Conservation (phyloP, 1,139 yeast genomes). For the Geotrichum fermentans region DNA sequence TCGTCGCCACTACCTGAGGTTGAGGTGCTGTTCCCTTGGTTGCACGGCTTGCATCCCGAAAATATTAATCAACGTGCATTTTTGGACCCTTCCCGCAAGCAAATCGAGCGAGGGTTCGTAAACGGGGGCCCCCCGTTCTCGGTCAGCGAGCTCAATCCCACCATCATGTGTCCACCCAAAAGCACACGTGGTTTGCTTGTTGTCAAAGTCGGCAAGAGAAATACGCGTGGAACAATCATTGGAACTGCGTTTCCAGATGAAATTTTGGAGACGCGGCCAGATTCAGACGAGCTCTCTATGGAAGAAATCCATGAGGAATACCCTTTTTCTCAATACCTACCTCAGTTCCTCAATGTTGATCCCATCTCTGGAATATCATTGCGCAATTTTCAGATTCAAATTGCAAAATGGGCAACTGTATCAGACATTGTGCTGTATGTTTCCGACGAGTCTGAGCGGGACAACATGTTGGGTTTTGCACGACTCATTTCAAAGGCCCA, state of each 20-base stretch:
- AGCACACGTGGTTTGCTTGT: constrained; percentile 33
- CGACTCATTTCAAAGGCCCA: constrained; percentile 29
- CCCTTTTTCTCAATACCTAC: constrained; percentile 18
- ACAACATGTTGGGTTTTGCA: constrained; percentile 25
- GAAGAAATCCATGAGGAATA: constrained; percentile 21
- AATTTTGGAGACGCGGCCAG: constrained; percentile 39
- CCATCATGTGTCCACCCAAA: constrained; percentile 22
- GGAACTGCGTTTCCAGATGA: constrained; percentile 62
- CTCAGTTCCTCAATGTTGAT: constrained; percentile 35
- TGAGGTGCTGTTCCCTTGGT: constrained; percentile 80
- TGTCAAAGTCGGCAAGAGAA: constrained; percentile 40
- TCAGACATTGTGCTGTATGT: constrained; percentile 64
- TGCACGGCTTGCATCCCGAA: constrained; percentile 54
- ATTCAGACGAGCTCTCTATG: constrained; percentile 14
- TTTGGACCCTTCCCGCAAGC: constrained; percentile 28
- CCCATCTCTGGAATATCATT: constrained; percentile 65
- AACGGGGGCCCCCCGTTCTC: constrained; percentile 9
- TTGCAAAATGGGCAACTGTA: constrained; percentile 58
- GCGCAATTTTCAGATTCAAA: constrained; percentile 73
- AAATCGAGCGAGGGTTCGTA: constrained; percentile 21
- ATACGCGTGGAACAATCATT: constrained; percentile 44
- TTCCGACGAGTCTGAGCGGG: constrained; percentile 13
- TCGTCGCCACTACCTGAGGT: constrained; percentile 60
- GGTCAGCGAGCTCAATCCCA: constrained; percentile 1
- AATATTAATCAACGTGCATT: constrained; percentile 36